Evolutionary conservation across 2,329 filamentous ascomycete genomes (phyloP).

Genomic region (Aspergillus glaucus): DNA sequence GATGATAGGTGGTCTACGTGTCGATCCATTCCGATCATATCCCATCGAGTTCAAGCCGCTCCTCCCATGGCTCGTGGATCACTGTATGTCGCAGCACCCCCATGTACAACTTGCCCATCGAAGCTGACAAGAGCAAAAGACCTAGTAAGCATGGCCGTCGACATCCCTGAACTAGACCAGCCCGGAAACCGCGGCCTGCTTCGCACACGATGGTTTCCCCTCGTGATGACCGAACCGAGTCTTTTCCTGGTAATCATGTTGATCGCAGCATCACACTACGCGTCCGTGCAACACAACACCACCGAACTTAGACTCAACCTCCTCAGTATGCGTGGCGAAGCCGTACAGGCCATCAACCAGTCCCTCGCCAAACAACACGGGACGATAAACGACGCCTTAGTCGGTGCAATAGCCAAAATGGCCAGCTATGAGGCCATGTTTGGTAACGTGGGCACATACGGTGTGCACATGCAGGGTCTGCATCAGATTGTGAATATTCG

Average conservation of each 20-base stretch:
- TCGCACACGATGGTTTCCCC: slow-evolving; percentile 35
- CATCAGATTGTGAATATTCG: slow-evolving; percentile 38
- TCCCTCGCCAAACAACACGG: slow-evolving; percentile 25
- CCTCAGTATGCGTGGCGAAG: slow-evolving; percentile 40
- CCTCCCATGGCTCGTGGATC: slow-evolving; percentile 25
- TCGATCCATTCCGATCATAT: slow-evolving; percentile 29
- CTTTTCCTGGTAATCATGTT: slow-evolving; percentile 39
- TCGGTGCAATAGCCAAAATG: slow-evolving; percentile 48
- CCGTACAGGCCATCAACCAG: slow-evolving; percentile 40
- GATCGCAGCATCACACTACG: slow-evolving; percentile 37
- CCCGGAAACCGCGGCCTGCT: slow-evolving; percentile 28
- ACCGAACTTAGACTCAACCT: slow-evolving; percentile 22
- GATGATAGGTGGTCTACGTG: slow-evolving; percentile 19
- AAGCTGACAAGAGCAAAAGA: slow-evolving; percentile 15
- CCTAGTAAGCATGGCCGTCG: slow-evolving; percentile 33
- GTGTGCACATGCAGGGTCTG: slow-evolving; percentile 45
- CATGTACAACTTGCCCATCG: not conserved
- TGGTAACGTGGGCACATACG: slow-evolving; percentile 37
- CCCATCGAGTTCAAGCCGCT: slow-evolving; percentile 32
- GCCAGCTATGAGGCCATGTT: slow-evolving; percentile 50
- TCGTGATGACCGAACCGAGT: slow-evolving; percentile 36
- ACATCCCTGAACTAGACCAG: slow-evolving; percentile 39
- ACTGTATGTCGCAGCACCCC: slow-evolving; percentile 22
- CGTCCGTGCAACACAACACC: slow-evolving; percentile 19
- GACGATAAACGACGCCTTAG: slow-evolving; percentile 36